A percentile compares a stretch with the other conserved stretches of the same genome.
These are phyloP conservation scores for Neopestalotiopsis sp. DNA, from an alignment of 2,329 filamentous ascomycete species.

Conservation along the genomic window DNA sequence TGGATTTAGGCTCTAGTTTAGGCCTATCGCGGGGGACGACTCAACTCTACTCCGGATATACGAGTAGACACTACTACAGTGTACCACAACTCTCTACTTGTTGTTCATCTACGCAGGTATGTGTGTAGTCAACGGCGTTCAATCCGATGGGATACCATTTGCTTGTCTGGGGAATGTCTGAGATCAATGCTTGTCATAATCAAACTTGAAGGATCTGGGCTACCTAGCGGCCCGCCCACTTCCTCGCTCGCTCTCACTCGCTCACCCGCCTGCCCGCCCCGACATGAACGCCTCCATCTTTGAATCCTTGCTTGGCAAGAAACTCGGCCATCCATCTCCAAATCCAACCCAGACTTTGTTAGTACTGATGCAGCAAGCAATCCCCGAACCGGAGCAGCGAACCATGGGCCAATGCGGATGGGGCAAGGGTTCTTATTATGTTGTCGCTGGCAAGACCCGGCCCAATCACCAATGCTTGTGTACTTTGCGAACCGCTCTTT, in stretches of 20 bases:
- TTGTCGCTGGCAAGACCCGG: not conserved
- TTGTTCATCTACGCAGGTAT: not conserved
- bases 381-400: not conserved
- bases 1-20: no score
- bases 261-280: not conserved
- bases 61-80: no score
- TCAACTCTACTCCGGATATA: no score
- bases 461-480: not conserved
- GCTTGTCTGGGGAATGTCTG: not conserved
- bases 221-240: not conserved
- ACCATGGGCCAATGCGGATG: not conserved
- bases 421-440: not conserved
- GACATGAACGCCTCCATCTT: not conserved
- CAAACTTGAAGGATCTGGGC: not conserved
- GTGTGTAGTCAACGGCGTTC: not conserved
- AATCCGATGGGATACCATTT: not conserved
- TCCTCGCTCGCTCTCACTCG: no score
- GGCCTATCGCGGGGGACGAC: no score
- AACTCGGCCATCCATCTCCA: not conserved
- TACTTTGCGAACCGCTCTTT: not conserved
- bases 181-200: not conserved
- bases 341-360: not conserved
- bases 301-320: not conserved
- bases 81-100: not conserved
- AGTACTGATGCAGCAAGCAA: not conserved